Percentiles rank a stretch among this genome's conserved stretches.
These are phyloP conservation scores for Ceratobasidium sp. DNA, from an alignment of 1,284 basidiomycete genomes.

Conservation along the genomic window DNA sequence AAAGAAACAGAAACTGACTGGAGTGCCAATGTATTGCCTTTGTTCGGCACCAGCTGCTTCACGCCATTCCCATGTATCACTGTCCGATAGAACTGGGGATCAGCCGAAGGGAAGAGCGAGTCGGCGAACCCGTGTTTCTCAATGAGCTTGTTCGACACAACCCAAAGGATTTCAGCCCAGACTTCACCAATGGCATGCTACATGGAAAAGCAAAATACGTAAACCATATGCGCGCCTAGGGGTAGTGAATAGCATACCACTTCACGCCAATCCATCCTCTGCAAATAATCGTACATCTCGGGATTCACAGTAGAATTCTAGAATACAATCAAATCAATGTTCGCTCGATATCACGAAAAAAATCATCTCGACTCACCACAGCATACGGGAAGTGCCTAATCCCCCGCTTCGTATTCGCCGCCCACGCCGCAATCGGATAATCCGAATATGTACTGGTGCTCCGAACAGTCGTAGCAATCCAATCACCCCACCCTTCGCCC, in stretches of 20 bases:
- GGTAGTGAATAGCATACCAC: constrained; percentile 48
- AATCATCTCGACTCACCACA: constrained; percentile 49
- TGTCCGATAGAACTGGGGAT: constrained; percentile 59
- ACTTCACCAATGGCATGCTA: constrained; percentile 65
- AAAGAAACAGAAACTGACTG: constrained; percentile 54
- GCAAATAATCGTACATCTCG: constrained; percentile 67
- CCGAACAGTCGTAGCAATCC: constrained; percentile 61
- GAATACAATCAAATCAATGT: background rate
- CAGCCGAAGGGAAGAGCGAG: constrained; percentile 61
- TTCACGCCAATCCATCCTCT: constrained; percentile 61
- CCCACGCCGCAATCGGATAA: constrained; percentile 68
- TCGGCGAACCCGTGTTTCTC: constrained; percentile 62
- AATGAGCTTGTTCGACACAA: constrained; percentile 60
- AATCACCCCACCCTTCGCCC: constrained; percentile 63
- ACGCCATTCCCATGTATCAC: constrained; percentile 54
- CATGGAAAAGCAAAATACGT: constrained; percentile 45
- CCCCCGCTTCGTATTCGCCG: constrained; percentile 62
- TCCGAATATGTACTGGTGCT: constrained; percentile 60
- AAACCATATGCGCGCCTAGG: background rate
- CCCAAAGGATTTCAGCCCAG: constrained; percentile 68
- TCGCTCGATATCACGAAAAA: background rate
- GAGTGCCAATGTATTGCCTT: constrained; percentile 67
- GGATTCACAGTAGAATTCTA: constrained; percentile 64
- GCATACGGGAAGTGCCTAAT: constrained; percentile 67
- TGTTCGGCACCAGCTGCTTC: constrained; percentile 62